These are phyloP conservation scores for Suhomyces ambrosiae DNA, from an alignment of 1,139 yeast species.

Conservation along the genomic window DNA sequence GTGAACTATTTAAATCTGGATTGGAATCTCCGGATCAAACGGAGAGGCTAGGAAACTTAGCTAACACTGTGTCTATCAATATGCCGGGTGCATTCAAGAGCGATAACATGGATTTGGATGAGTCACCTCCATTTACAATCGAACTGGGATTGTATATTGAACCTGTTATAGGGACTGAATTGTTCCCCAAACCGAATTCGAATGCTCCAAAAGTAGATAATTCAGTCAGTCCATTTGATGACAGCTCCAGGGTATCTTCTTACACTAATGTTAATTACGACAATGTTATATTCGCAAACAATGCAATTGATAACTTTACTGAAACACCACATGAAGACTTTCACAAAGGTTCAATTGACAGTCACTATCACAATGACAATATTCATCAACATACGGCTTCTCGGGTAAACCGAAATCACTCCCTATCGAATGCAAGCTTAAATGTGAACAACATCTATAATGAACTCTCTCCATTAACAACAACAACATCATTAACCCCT, in stretches of 20 bases:
- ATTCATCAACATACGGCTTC: slow-evolving; percentile 11
- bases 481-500: slow-evolving; percentile 49
- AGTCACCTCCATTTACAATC: slow-evolving; percentile 43
- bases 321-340: neutral
- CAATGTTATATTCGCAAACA: slow-evolving; percentile 5
- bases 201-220: slow-evolving; percentile 8
- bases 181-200: slow-evolving; percentile 2
- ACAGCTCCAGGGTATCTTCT: slow-evolving; percentile 17
- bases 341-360: slow-evolving; percentile 17
- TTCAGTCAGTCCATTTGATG: slow-evolving; percentile 14
- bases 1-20: slow-evolving; percentile 6
- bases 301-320: slow-evolving; percentile 1
- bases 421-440: slow-evolving; percentile 14
- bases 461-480: slow-evolving; percentile 48
- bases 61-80: slow-evolving; percentile 18
- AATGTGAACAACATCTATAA: slow-evolving; percentile 14
- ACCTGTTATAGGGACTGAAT: slow-evolving; percentile 3
- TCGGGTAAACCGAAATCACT: slow-evolving; percentile 11
- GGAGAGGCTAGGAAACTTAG: slow-evolving; percentile 6
- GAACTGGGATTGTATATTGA: slow-evolving; percentile 31
- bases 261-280: slow-evolving; percentile 11
- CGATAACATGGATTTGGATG: slow-evolving; percentile 42
- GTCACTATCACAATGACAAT: slow-evolving; percentile 14
- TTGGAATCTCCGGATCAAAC: slow-evolving; percentile 9
- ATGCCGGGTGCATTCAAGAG: slow-evolving; percentile 39